Base-by-base conservation (phyloP, 129 eudicot species). In the Tanacetum coccineum region DNA sequence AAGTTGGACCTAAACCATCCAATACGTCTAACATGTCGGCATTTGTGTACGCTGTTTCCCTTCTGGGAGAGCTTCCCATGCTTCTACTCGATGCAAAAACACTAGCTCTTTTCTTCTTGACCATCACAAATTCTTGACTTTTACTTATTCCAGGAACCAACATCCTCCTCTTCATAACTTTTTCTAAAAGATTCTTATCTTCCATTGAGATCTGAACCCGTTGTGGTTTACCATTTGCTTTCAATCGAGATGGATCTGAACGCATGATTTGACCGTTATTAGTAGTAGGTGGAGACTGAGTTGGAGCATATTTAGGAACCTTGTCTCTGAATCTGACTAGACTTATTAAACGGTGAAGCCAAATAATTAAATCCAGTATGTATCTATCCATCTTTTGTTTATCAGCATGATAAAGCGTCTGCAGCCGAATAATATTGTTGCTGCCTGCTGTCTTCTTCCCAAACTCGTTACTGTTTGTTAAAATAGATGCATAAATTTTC, bases 351-450 rank as follows among this genome's bases (percentile, higher is more conserved):
- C 84, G 92, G 36, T 93, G 96, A 72, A 93, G 99, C 83, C 81
- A 89, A 5, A 85, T 80, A 9, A 89, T 78, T 15, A 93, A 74
- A 48, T 85, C 91, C 13, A 93, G 95, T 71, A 89, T 84, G 85
- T 71, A 79, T 26, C 55, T 30, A 18, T 89, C 99, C 80, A 79
- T 85, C 36, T 84, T 93, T 55, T 73, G 80, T 65, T 89, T 93
- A 75, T 93, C 87, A 17, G 99, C 96, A 62, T 93, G 99, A 59
- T 93, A 84, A 39, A 92, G 84, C n/a, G 98, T 92, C 75, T 93
- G 96, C 64, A 93, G 84, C 26, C 95, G 95, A 46, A 89, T 79
- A 9, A 87, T 62, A 60, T 52, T 84, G 46, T 61, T 81, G n/a
- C 76, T 73, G 26, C 81, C 76, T 12, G 77, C 72, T 2, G 81